Evolutionary conservation across 2,329 filamentous ascomycete species (phyloP), one percentile per base, ranked within the genome.

Genomic region (Fusarium globosum): DNA sequence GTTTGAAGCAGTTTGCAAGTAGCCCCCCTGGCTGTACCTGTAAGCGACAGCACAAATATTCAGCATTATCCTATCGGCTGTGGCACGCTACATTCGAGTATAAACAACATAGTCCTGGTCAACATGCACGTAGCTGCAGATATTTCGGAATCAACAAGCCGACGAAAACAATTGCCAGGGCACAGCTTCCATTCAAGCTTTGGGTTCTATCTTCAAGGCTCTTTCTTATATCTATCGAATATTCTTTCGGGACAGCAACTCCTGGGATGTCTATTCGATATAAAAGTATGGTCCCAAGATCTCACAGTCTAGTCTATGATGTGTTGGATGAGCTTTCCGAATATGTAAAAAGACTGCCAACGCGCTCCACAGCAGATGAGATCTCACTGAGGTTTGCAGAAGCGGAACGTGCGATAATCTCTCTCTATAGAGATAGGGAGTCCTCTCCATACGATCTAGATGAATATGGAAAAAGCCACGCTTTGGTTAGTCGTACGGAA

Each of bases 1-100:
- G 1, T 12, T 5, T 13, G 3, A 30, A 48, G 0, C 45, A 15
- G 26, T 0, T 5, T 0, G 0, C 13, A 15, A 21, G 0, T 0
- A 1, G 12, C 0, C 26, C 26, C 9, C 20, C 1, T 2, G 45
- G 4, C 6, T 48, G 45, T 2, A 16, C 0, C 4, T 48, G 26
- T 9, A 0, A 30, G 4, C 26, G 26, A 0, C 45, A 30, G 26
- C 9, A 8, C 1, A 0, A 30, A 4, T 5, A 0, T 21, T 30
- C 26, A 16, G 0, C 4, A 8, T 12, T 16, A 0, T 21, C 4
- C 14, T 48, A 48, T 30, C 45, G 26, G 8, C 11, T 30, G 0
- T 30, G 26, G 26, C 1, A 48, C 21, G 45, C 45, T 16, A 12
- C 20, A 0, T 48, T 48, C 20, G 9, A 30, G 20, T 48, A 48